phyloP scores from a whole-genome alignment of 495 filamentous ascomycete genomes.

The Hyaloscypha variabilis region DNA sequence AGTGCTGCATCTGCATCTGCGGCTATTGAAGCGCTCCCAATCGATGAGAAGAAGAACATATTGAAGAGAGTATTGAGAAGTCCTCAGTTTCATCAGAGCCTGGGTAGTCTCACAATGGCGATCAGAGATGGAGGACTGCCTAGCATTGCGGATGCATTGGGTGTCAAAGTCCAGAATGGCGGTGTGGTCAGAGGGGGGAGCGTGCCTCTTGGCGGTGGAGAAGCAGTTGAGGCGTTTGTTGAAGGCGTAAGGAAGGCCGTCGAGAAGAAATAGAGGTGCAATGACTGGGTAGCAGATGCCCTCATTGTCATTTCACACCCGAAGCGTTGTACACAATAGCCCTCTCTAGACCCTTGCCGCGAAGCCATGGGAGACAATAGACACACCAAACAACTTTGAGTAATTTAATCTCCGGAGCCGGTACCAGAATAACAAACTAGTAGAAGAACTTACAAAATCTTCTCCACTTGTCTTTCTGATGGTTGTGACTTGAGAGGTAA shows the following conservation, averaged over 20 bases:
- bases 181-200: slow-evolving; percentile 74
- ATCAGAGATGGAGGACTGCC: slow-evolving; percentile 91
- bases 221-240: slow-evolving; percentile 89
- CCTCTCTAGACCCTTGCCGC: not conserved
- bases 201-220: slow-evolving; percentile 84
- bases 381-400: too few species aligned
- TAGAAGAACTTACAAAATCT: too few species aligned
- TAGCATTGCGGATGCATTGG: slow-evolving; percentile 83
- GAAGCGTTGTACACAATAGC: not conserved
- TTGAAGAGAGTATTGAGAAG: slow-evolving; percentile 82
- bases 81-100: slow-evolving; percentile 88
- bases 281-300: not conserved
- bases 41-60: slow-evolving; percentile 79
- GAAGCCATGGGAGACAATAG: not conserved
- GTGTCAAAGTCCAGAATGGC: slow-evolving; percentile 77
- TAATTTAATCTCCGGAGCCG: too few species aligned
- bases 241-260: slow-evolving; percentile 82
- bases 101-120: slow-evolving; percentile 81
- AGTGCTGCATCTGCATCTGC: slow-evolving; percentile 67
- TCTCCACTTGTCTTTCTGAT: too few species aligned
- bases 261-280: slow-evolving; percentile 40
- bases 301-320: not conserved
- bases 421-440: too few species aligned
- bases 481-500: too few species aligned
- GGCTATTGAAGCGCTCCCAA: slow-evolving; percentile 71